A percentile compares a stretch with the other conserved stretches of the same genome.
Evolutionary conservation across 345 rosid species (phyloP).

Genomic region (Pistacia vera): DNA sequence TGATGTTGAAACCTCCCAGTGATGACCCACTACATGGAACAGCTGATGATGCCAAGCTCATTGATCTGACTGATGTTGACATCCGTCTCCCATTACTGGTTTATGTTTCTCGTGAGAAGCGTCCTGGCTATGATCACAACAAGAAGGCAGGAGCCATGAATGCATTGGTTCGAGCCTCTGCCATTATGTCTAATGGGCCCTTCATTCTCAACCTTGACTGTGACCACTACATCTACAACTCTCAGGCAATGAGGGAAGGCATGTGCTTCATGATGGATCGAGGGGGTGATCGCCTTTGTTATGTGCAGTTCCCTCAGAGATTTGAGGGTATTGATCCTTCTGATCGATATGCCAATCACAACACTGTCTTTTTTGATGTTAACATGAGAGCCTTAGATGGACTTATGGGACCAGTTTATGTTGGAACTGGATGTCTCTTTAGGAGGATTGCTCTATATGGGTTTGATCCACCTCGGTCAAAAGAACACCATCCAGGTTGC

Average conservation of each 20-base stretch:
- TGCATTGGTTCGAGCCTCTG: conserved; percentile 96
- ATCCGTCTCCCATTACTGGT: conserved; percentile 98
- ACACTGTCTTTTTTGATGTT: conserved; percentile 97
- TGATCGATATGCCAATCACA: conserved; percentile 95
- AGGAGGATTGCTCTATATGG: conserved; percentile 93
- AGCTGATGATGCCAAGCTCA: conserved; percentile 58
- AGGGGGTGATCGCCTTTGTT: conserved; percentile 93
- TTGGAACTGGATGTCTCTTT: conserved; percentile 96
- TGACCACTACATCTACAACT: conserved; percentile 97
- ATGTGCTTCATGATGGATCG: conserved; percentile 99
- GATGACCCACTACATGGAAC: conserved; percentile 82
- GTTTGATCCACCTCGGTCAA: conserved; percentile 85
- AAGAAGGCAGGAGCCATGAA: conserved; percentile 99
- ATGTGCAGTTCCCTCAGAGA: conserved; percentile 97
- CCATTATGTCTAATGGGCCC: conserved; percentile 96
- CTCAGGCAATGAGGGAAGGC: conserved; percentile 93
- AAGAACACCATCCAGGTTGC: conserved; percentile 64
- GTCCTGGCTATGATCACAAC: conserved; percentile 98
- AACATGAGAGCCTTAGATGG: conserved; percentile 99
- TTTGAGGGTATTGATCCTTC: conserved; percentile 99
- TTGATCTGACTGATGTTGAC: conserved; percentile 82
- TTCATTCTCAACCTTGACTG: conserved; percentile 98
- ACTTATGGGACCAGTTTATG: conserved; percentile 96
- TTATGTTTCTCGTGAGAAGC: conserved; percentile 97
- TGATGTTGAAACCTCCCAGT: conserved; percentile 97